A percentile compares a stretch with the other conserved stretches of the same genome.
Evolutionary conservation across 1,284 basidiomycete species (phyloP).

Genomic region (Vanrija sp.): DNA sequence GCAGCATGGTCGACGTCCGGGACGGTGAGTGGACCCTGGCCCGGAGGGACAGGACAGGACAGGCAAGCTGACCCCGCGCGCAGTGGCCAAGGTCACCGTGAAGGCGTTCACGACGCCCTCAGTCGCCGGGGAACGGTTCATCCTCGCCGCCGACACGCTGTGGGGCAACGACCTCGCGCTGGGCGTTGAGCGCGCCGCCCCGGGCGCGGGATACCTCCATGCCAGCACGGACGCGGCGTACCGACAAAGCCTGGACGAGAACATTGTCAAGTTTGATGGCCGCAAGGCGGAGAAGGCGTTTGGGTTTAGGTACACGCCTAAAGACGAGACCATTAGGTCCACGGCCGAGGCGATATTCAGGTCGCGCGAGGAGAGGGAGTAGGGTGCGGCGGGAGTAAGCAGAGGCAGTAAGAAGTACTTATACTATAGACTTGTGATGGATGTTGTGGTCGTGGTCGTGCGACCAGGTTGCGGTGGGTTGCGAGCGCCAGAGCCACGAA

Average conservation of each 20-base stretch:
- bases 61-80: no score
- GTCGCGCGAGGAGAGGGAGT: no score
- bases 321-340: constrained; percentile 3
- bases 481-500: no score
- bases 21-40: no score
- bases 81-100: constrained; percentile 5
- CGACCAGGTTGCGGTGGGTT: no score
- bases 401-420: no score
- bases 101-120: constrained; percentile 24
- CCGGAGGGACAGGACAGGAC: no score
- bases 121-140: constrained; percentile 56
- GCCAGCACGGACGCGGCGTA: neutral
- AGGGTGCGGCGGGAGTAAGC: no score
- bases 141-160: constrained; percentile 49
- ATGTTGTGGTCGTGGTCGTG: no score
- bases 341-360: neutral
- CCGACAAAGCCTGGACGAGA: neutral
- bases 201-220: neutral
- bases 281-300: neutral
- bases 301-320: neutral
- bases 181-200: neutral
- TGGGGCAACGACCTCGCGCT: constrained; percentile 30
- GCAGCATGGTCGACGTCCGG: constrained; percentile 8
- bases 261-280: neutral
- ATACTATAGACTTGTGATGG: no score